Percentiles rank a stretch among this genome's conserved stretches.
Evolutionary conservation across 257 asterid genomes (phyloP).

Genomic region (Phtheirospermum japonicum): DNA sequence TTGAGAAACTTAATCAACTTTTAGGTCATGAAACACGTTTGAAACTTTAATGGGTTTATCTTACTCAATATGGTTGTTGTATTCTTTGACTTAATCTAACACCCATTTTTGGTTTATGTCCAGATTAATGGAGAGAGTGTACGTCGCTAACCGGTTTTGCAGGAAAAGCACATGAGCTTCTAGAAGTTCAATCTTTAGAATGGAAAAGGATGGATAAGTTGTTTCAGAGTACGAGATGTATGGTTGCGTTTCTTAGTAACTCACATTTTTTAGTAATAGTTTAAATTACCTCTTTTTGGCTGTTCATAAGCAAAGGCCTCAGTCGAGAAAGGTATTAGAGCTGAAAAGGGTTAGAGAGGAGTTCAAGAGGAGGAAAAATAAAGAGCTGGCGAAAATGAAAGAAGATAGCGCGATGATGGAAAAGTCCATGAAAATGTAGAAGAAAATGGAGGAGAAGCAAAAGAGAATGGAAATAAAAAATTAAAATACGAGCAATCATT

Average conservation of each 20-base stretch:
- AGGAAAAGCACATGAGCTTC: slow-evolving; percentile 1
- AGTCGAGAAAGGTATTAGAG: slow-evolving; percentile 81
- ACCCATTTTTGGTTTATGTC: too few relatives aligned
- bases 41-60: too few relatives aligned
- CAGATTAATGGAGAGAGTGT: too few relatives aligned
- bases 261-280: too few relatives aligned
- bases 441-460: slow-evolving; percentile 68
- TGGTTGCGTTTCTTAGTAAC: slow-evolving; percentile 1
- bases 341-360: slow-evolving; percentile 53
- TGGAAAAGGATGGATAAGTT: background rate
- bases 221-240: slow-evolving; percentile 4
- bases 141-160: too few relatives aligned
- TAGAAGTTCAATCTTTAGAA: background rate
- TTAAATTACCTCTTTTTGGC: too few relatives aligned
- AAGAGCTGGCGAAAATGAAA: slow-evolving; percentile 47
- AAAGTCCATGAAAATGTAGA: slow-evolving; percentile 51
- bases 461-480: slow-evolving; percentile 59
- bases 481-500: slow-evolving; percentile 44
- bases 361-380: slow-evolving; percentile 21
- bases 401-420: slow-evolving; percentile 58
- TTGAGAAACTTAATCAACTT: too few relatives aligned
- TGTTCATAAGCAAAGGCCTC: slow-evolving; percentile 61
- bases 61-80: too few relatives aligned
- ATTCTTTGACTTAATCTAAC: too few relatives aligned
- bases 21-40: too few relatives aligned